Base-by-base conservation (phyloP, 31 red algal genomes). In the Odonthalia washingtoniensis region DNA sequence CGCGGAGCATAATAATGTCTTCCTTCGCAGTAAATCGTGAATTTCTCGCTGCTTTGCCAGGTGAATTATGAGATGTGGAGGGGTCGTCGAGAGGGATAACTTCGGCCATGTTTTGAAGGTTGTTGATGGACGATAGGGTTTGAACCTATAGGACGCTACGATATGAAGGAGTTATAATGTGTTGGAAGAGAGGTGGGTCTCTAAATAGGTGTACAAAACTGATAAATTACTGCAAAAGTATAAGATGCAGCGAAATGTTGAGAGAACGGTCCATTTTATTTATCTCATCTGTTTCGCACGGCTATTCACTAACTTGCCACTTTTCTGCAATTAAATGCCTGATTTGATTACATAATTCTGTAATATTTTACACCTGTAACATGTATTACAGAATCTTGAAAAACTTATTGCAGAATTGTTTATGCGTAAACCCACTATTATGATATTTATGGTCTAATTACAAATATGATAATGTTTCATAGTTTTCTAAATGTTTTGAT, bases 401-500 rank as follows among this genome's bases (percentile, higher is more conserved):
- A 61, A 61, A 61, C 14, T 61, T 17, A 24, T 61, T 61, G 53
- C 53, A 61, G 53, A 61, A 61, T 61, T 61, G 17, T 61, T 61
- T 24, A 17, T 61, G 53, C 53, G 53, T 61, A 61, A 61, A 61
- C 53, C 53, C 53, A 61, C 53, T 61, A 61, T 61, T 61, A n/a
- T n/a, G n/a, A n/a, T n/a, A n/a, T n/a, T n/a, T n/a, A n/a, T n/a
- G n/a, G n/a, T n/a, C n/a, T n/a, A n/a, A n/a, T n/a, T n/a, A n/a
- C n/a, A n/a, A n/a, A n/a, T n/a, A n/a, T n/a, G n/a, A n/a, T n/a
- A n/a, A n/a, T n/a, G n/a, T n/a, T n/a, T n/a, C n/a, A n/a, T n/a
- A n/a, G n/a, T n/a, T n/a, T n/a, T n/a, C n/a, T n/a, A n/a, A n/a
- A n/a, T n/a, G n/a, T n/a, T n/a, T n/a, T n/a, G n/a, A n/a, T n/a